Evolutionary conservation across 306 rosid species (phyloP).

Genomic region (Abrus precatorius): DNA sequence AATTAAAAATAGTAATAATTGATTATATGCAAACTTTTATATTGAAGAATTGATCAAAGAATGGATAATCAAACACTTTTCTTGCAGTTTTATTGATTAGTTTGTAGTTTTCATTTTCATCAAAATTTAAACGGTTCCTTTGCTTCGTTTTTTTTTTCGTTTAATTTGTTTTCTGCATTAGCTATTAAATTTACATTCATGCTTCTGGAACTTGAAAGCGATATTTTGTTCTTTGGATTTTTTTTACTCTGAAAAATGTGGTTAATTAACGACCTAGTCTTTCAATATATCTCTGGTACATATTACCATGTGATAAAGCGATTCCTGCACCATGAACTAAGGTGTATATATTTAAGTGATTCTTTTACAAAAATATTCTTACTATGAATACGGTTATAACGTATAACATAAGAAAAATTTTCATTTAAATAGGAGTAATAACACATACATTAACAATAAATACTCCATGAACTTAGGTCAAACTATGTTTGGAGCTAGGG

Average conservation of each 20-base stretch:
- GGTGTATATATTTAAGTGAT: too few species aligned
- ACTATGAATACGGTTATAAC: too few species aligned
- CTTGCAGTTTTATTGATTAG: background rate
- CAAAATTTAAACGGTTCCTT: background rate
- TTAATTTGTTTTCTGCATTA: background rate
- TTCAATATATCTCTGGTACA: background rate
- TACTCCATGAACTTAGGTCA: too few species aligned
- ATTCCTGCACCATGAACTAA: background rate
- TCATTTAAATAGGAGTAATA: too few species aligned
- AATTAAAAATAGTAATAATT: background rate
- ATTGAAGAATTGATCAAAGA: slow-evolving; percentile 44
- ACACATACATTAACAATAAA: too few species aligned
- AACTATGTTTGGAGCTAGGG: too few species aligned
- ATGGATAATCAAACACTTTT: slow-evolving; percentile 12
- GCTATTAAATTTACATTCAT: background rate
- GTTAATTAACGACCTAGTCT: background rate
- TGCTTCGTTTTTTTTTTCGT: background rate
- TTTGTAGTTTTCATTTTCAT: background rate
- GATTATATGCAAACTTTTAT: slow-evolving; percentile 2
- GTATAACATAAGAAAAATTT: too few species aligned
- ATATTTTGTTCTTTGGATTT: background rate
- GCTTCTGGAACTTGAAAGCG: background rate
- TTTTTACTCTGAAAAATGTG: background rate
- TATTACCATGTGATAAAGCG: background rate
- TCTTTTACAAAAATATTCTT: too few species aligned